Evolutionary conservation across 192 early-diverging fungal genomes (phyloP).

Genomic region (Entomortierella beljakovae): DNA sequence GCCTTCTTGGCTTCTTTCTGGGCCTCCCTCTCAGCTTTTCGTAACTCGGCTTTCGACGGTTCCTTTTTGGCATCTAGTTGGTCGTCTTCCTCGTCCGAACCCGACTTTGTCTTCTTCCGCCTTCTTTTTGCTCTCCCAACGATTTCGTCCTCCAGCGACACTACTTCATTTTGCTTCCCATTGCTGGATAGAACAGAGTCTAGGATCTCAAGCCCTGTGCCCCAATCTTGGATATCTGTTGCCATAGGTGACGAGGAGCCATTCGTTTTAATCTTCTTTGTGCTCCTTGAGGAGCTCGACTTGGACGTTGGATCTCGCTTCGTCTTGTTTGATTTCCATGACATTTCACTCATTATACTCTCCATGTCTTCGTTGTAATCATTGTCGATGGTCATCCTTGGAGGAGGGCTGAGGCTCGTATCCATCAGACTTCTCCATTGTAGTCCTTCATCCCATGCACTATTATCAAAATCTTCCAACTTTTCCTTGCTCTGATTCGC

Average conservation of each 20-base stretch:
- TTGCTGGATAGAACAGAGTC: not conserved
- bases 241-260: not conserved
- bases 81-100: not conserved
- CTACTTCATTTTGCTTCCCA: not conserved
- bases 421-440: slow-evolving; percentile 8
- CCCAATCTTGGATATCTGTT: slow-evolving; percentile 1
- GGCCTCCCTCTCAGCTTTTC: slow-evolving; percentile 11
- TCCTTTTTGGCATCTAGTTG: not conserved
- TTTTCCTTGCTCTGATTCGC: not conserved
- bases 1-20: slow-evolving; percentile 4
- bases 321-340: not conserved
- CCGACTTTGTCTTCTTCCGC: not conserved
- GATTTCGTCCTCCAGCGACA: slow-evolving; percentile 27
- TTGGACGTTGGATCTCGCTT: not conserved
- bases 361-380: slow-evolving; percentile 5
- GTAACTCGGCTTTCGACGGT: not conserved
- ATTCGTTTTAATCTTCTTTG: not conserved
- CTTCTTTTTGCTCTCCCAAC: slow-evolving; percentile 1
- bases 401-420: slow-evolving; percentile 30
- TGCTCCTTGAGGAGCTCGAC: slow-evolving; percentile 7
- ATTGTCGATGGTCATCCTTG: slow-evolving; percentile 4
- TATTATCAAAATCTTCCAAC: not conserved
- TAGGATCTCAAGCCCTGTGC: not conserved
- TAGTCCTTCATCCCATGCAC: not conserved
- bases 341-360: slow-evolving; percentile 22